Conservation (phyloP, 495 filamentous ascomycete genomes). For the Glarea lozoyensis region DNA sequence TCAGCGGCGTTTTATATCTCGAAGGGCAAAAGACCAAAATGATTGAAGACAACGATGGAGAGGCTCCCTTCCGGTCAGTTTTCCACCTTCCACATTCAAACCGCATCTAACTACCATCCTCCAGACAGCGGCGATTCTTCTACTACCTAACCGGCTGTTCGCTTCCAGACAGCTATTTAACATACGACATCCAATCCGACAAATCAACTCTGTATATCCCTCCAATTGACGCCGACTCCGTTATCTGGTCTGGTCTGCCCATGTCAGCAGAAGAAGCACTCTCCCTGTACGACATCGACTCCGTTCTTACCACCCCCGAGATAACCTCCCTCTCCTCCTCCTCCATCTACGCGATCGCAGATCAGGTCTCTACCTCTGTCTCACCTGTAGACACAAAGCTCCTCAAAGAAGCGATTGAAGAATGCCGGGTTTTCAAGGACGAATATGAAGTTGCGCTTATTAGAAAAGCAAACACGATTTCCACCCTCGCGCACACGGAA, state of each 20-base stretch:
- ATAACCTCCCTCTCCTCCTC: slow-evolving; percentile 32
- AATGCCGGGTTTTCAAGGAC: slow-evolving; percentile 71
- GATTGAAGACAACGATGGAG: slow-evolving; percentile 76
- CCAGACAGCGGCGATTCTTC: slow-evolving; percentile 82
- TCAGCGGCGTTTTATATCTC: slow-evolving; percentile 68
- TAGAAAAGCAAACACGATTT: slow-evolving; percentile 73
- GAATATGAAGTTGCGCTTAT: slow-evolving; percentile 78
- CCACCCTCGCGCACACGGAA: slow-evolving; percentile 62
- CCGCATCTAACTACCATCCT: slow-evolving; percentile 6
- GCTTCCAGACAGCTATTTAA: slow-evolving; percentile 70
- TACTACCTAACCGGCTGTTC: slow-evolving; percentile 90
- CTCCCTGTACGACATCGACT: slow-evolving; percentile 58
- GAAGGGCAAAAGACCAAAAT: slow-evolving; percentile 73
- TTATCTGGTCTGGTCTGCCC: slow-evolving; percentile 95
- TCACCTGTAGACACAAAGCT: slow-evolving; percentile 54
- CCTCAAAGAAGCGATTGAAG: slow-evolving; percentile 70
- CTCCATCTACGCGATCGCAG: slow-evolving; percentile 59
- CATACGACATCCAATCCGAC: slow-evolving; percentile 65
- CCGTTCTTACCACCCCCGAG: slow-evolving; percentile 17
- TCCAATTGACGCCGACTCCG: slow-evolving; percentile 73
- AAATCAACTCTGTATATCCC: slow-evolving; percentile 88
- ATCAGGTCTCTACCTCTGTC: slow-evolving; percentile 57
- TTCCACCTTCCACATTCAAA: background rate
- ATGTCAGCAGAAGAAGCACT: slow-evolving; percentile 64
- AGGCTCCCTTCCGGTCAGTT: slow-evolving; percentile 63